Evolutionary conservation across 306 rosid genomes (phyloP), one percentile per base, ranked within the genome.

Genomic region (Fagus sylvatica): DNA sequence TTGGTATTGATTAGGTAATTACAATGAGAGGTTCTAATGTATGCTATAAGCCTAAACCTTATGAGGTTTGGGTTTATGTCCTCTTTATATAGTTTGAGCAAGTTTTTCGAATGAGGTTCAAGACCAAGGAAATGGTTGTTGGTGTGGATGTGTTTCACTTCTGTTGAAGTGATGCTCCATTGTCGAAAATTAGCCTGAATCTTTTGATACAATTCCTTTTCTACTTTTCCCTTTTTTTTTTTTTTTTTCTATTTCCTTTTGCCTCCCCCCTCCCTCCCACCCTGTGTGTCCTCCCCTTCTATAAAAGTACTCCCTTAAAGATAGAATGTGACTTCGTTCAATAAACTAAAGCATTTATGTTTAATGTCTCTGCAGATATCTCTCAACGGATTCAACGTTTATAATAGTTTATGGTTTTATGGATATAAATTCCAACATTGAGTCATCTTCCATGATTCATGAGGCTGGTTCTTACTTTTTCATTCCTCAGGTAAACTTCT

Each of bases 401-500:
- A 72, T 88, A 74, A 79, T 83, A 76, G 92, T 97, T 72, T 92
- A 89, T 76, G 98, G 98, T 77, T 87, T 90, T 82, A 49, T 84
- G 86, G 94, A 91, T 82, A 64, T 74, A 62, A 76, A 68, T 81
- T 60, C 84, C 69, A 79, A 82, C 77, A 19, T 76, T 65, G 90
- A 79, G 74, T 79, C 69, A 12, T 76, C 76, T 82, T 75, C 78
- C 73, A 3, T 80, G 78, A 84, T 68, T 62, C 86, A 74, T 51
- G 76, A 85, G 80, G 85, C 87, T 65, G 96, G 87, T 78, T 83
- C 87, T 72, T 87, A 78, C 84, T 86, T 89, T 87, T 87, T 87
- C 82, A 79, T 95, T 80, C 98, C 98, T 64, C 98, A 92, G 96
- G 98, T 95, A 84, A 84, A 80, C 59, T 68, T 69, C 65, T 73